Conservation (phyloP, 805 yeast species). For the Candida ovalis region DNA sequence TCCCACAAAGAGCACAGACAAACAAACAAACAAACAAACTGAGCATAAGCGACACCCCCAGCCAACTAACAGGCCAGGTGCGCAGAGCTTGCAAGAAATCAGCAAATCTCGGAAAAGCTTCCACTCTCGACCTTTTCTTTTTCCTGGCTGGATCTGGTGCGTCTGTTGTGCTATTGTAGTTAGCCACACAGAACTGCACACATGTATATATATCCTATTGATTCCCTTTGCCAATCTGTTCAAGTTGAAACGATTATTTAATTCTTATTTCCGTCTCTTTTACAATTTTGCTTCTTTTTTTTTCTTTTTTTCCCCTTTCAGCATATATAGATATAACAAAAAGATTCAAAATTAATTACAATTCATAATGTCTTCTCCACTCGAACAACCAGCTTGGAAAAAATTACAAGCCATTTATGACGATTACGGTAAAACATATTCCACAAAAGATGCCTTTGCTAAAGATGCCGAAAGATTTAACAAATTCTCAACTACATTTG, state of each 20-base stretch:
- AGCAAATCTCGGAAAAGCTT: not conserved
- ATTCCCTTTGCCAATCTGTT: no score
- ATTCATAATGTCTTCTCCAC: slow-evolving; percentile 30
- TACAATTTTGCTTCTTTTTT: not conserved
- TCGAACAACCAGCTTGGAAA: slow-evolving; percentile 81
- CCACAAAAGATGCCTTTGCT: slow-evolving; percentile 74
- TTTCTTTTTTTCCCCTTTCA: not conserved
- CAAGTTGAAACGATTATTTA: no score
- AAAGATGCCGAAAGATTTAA: slow-evolving; percentile 71
- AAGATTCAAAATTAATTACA: not conserved
- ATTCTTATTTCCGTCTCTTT: no score
- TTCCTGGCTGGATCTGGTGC: not conserved
- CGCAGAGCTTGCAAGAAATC: not conserved
- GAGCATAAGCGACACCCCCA: no score
- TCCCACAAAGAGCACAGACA: no score
- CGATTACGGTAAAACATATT: slow-evolving; percentile 61
- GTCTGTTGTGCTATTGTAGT: not conserved
- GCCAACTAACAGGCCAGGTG: no score
- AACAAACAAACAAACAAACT: no score
- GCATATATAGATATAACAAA: not conserved
- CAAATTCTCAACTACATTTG: slow-evolving; percentile 73
- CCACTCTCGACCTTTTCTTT: not conserved
- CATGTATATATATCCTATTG: no score
- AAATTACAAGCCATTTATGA: slow-evolving; percentile 70
- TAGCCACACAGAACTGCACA: no score